Evolutionary conservation across 495 filamentous ascomycete genomes (phyloP).

Genomic region (Penicillium salamii): DNA sequence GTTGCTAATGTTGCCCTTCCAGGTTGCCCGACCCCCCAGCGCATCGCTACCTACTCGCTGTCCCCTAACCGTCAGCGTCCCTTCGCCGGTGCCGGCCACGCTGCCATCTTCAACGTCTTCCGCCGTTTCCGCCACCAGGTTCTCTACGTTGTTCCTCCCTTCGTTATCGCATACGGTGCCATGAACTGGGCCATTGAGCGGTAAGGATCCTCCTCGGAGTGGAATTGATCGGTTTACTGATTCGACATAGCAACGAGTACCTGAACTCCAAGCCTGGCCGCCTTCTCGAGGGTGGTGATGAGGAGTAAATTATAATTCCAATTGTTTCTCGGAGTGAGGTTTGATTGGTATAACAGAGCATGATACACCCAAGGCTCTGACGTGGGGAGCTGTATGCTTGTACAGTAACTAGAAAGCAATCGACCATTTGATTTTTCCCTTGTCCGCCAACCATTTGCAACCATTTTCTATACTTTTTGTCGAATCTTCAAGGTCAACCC

Average conservation of each 20-base stretch:
- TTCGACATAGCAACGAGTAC: conserved; percentile 70
- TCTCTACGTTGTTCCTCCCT: conserved; percentile 78
- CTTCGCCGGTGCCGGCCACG: conserved; percentile 57
- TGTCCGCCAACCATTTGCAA: conserved; percentile 5
- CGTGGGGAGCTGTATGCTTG: conserved; percentile 32
- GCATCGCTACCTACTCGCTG: conserved; percentile 60
- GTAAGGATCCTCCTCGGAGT: conserved; percentile 46
- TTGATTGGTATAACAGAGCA: conserved; percentile 17
- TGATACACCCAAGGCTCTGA: conserved; percentile 9
- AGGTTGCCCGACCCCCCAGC: conserved; percentile 56
- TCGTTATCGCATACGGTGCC: conserved; percentile 68
- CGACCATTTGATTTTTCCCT: conserved; percentile 33
- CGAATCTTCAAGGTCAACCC: neutral
- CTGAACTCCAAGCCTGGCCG: conserved; percentile 89
- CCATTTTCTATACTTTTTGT: neutral
- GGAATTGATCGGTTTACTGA: neutral
- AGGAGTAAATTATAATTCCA: conserved; percentile 32
- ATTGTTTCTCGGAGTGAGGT: conserved; percentile 10
- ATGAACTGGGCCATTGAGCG: conserved; percentile 85
- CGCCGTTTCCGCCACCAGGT: conserved; percentile 62
- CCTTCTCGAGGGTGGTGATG: conserved; percentile 36
- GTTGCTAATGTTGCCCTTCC: neutral
- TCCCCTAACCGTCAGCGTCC: conserved; percentile 65
- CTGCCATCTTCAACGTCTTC: conserved; percentile 64
- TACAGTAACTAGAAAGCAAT: conserved; percentile 53